These are phyloP conservation scores for Thoreauomyces humboldtii DNA, from an alignment of 192 early-diverging fungal genomes.

Conservation along the genomic window DNA sequence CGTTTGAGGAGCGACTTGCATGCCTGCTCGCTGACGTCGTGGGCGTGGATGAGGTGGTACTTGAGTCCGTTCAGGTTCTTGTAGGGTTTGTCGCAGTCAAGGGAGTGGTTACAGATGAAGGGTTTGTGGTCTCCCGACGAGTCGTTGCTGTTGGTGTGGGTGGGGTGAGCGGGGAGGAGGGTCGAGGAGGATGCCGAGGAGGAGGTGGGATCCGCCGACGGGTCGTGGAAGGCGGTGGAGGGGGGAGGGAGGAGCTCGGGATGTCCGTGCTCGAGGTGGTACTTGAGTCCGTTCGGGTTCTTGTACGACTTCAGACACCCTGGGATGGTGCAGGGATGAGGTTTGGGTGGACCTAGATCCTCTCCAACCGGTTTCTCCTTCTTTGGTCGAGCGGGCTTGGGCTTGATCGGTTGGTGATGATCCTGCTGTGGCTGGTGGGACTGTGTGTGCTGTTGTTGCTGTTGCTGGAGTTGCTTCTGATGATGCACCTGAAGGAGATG, in stretches of 20 bases:
- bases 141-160: not conserved
- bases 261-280: slow-evolving; percentile 93
- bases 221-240: not conserved
- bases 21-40: slow-evolving; percentile 29
- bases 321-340: slow-evolving; percentile 65
- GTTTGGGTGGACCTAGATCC: slow-evolving; percentile 26
- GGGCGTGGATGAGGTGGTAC: slow-evolving; percentile 92
- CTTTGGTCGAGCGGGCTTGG: not conserved
- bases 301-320: slow-evolving; percentile 94
- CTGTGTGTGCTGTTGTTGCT: not conserved
- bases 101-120: slow-evolving; percentile 65
- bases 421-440: not conserved
- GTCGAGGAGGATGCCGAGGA: not conserved
- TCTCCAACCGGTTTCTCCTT: not conserved
- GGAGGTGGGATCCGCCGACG: not conserved
- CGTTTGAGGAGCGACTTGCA: not conserved
- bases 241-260: slow-evolving; percentile 13
- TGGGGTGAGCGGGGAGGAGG: not conserved
- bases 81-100: slow-evolving; percentile 88
- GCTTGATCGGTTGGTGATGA: not conserved
- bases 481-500: too few relatives aligned
- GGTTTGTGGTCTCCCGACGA: slow-evolving; percentile 25
- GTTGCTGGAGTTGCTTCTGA: not conserved
- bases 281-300: slow-evolving; percentile 96
- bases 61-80: slow-evolving; percentile 96